Evolutionary conservation across 805 yeast genomes (phyloP).

Genomic region (Starmera caribaea): DNA sequence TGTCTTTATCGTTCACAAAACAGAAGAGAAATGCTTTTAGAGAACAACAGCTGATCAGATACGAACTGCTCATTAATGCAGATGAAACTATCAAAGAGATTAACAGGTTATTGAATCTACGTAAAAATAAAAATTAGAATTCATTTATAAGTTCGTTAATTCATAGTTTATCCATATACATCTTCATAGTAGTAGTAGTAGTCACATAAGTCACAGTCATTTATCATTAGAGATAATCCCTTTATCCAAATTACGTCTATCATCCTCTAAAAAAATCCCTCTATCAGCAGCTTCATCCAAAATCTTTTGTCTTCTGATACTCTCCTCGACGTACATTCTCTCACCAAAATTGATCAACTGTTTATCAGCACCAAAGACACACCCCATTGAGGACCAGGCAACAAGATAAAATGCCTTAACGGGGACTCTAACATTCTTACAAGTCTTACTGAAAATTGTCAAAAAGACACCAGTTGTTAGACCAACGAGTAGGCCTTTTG

Average conservation of each 20-base stretch:
- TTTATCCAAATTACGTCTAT: slow-evolving; percentile 5
- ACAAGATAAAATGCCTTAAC: slow-evolving; percentile 32
- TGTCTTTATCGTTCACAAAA: neutral
- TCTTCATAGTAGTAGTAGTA: no score
- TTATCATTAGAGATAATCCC: slow-evolving; percentile 1
- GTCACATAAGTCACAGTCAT: no score
- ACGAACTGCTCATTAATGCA: neutral
- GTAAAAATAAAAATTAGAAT: neutral
- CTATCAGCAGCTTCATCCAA: slow-evolving; percentile 36
- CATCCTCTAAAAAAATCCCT: slow-evolving; percentile 32
- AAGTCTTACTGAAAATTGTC: slow-evolving; percentile 24
- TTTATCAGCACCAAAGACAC: slow-evolving; percentile 33
- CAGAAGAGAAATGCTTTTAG: no score
- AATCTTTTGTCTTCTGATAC: slow-evolving; percentile 23
- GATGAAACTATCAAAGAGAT: neutral
- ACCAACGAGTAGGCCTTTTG: slow-evolving; percentile 31
- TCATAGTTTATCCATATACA: neutral
- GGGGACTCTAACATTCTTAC: slow-evolving; percentile 28
- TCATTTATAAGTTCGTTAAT: neutral
- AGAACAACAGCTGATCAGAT: neutral
- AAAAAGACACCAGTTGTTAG: slow-evolving; percentile 23
- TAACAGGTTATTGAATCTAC: neutral
- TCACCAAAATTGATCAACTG: slow-evolving; percentile 27
- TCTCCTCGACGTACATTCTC: slow-evolving; percentile 23
- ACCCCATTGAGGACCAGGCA: slow-evolving; percentile 31